Base-by-base conservation (phyloP, 2,329 filamentous ascomycete genomes). In the Neofusicoccum cordaticola region DNA sequence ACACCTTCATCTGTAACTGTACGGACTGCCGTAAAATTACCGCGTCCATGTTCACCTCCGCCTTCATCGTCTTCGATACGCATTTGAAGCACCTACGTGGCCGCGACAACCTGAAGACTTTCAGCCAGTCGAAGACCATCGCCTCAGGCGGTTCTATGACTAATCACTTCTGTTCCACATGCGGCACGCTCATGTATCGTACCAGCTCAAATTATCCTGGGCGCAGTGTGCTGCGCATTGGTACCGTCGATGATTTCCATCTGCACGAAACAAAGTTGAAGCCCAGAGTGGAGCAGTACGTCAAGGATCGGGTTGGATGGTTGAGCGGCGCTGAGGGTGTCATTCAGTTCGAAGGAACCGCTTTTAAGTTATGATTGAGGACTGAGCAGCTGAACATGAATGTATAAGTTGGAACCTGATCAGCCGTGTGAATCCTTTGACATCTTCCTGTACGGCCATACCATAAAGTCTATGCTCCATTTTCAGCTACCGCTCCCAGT, bases 131-230 rank as follows among this genome's bases (percentile, higher is more conserved):
- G 0, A 42, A 66, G 13, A 73, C 72, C 0, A 81, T 85, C 45
- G 77, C 67, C 0, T 78, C 79, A 0, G 79, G 78, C 2, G 79
- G 81, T 62, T 72, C 57, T 6, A 90, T 89, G 86, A 83, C 83
- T 7, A 88, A 89, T 69, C 78, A 81, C 70, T 90, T 89, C 73
- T 90, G 87, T 68, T 75, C 70, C 0, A 83, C 77, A 0, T 90
- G 87, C 69, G 86, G 87, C 0, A 83, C 82, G 0, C 79, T 88
- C 4, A 84, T 89, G 85, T 88, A 87, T 68, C 80, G 86, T 0
- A 72, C 80, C 8, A 75, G 81, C 4, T 69, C 74, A 1, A 75
- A 70, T 0, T 83, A 78, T 62, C 84, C 84, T 0, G 83, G 79
- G 0, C 65, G 66, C 48, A 82, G 73, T 42, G 82, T 88, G 52